Base-by-base conservation (phyloP, 306 rosid species). In the Lathyrus tuberosus region DNA sequence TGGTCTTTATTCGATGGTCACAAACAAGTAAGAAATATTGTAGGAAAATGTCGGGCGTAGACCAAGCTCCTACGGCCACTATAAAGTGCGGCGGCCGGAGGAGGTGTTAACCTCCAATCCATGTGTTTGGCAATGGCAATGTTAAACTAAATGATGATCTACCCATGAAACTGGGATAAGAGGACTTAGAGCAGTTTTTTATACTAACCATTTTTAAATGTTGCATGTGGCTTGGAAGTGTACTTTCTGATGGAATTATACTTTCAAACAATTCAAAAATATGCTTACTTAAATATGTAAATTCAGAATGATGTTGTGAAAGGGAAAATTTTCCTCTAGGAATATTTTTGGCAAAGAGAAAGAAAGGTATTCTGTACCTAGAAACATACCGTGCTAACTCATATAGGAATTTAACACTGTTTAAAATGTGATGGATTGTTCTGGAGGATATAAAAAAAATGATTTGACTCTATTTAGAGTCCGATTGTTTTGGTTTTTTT, bases 1-100 rank as follows among this genome's bases (percentile, higher is more conserved):
- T 81, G 52, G 67, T 75, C 69, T 14, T 26, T 49, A 44, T 30
- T 78, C 70, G 80, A 83, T 56, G 81, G 81, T 54, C 68, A 70
- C 73, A 65, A 72, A 72, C 77, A 24, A 70, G 66, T 54, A 5
- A 22, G 11, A 81, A 71, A 57, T 53, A 28, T 42, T 59, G 31
- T 51, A 70, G 43, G 60, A 42, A 18, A 53, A 52, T 76, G 44
- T 63, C 3, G 6, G 40, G 54, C 51, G 56, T 62, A 59, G 78
- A 46, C 5, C 70, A 72, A 16, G 31, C 33, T 13, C 14, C 9
- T 11, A 20, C 6, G 24, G 33, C 4, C 31, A 5, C 31, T 4
- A 30, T 30, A 30, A 3, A 4, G 9, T 12, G 62, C 5, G 6
- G 10, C 9, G 16, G 16, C 4, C 1, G 18, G 28, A 28, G 62